A percentile compares a stretch with the other conserved stretches of the same genome.
Evolutionary conservation across 176 grass and related monocot genomes (phyloP).

Genomic region (Phragmites australis): DNA sequence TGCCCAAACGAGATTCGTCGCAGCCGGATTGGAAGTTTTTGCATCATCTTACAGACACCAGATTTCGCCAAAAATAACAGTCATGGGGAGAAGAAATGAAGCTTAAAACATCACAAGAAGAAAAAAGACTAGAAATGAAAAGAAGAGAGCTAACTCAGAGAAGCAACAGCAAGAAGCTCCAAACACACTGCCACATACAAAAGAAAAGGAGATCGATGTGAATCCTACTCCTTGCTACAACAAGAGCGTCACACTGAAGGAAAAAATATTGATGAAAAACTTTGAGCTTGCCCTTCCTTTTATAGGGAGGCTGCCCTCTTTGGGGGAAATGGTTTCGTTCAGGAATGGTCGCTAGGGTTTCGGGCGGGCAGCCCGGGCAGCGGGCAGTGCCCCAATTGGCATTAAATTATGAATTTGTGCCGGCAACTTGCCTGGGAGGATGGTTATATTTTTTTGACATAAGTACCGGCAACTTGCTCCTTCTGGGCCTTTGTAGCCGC

Average conservation of each 20-base stretch:
- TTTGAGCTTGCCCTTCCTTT: background rate
- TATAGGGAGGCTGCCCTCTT: slow-evolving; percentile 38
- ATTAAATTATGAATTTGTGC: slow-evolving; percentile 31
- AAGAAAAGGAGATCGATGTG: background rate
- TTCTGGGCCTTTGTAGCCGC: background rate
- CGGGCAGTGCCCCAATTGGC: slow-evolving; percentile 35
- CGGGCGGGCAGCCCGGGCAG: slow-evolving; percentile 30
- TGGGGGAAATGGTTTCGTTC: slow-evolving; percentile 17
- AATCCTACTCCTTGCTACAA: background rate
- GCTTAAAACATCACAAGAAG: background rate
- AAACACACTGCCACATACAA: background rate
- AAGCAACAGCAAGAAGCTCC: background rate
- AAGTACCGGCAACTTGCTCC: background rate
- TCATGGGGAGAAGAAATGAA: slow-evolving; percentile 4
- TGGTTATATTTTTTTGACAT: background rate
- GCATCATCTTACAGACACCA: slow-evolving; percentile 31
- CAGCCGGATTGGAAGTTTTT: slow-evolving; percentile 98
- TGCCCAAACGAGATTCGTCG: slow-evolving; percentile 56
- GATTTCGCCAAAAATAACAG: background rate
- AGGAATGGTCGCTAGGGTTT: slow-evolving; percentile 42
- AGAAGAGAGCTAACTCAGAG: background rate
- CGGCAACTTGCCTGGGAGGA: background rate
- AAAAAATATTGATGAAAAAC: background rate
- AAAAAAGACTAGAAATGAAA: background rate
- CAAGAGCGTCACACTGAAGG: background rate